Conservation (phyloP, 495 filamentous ascomycete genomes). For the Podospora tetraspora region DNA sequence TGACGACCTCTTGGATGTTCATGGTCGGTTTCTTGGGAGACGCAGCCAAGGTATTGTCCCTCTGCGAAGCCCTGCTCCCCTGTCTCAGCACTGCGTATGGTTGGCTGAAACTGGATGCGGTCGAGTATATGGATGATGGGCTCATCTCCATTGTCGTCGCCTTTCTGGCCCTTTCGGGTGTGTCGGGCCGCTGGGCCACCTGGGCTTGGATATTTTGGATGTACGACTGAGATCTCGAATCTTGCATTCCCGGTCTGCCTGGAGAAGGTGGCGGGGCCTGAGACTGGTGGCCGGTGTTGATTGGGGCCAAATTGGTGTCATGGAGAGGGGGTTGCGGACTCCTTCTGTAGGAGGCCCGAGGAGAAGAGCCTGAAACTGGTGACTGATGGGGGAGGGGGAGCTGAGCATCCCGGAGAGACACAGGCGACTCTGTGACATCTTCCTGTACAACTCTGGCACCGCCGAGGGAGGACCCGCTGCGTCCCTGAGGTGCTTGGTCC, state of each 20-base stretch:
- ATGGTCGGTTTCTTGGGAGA: conserved; percentile 23
- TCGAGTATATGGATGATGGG: conserved; percentile 25
- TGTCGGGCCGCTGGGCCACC: conserved; percentile 10
- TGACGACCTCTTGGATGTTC: conserved; percentile 33
- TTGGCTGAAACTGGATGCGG: conserved; percentile 24
- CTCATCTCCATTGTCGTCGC: conserved; percentile 20
- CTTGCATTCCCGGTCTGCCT: conserved; percentile 8
- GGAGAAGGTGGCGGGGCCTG: conserved; percentile 11
- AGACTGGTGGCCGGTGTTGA: not conserved
- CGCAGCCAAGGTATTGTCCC: conserved; percentile 17
- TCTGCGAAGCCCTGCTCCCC: conserved; percentile 22
- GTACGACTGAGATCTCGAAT: conserved; percentile 11
- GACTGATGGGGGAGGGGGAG: conserved; percentile 1
- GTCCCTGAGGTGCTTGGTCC: conserved; percentile 5
- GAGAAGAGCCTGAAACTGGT: not conserved
- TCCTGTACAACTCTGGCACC: conserved; percentile 11
- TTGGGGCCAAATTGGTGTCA: not conserved
- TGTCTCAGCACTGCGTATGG: conserved; percentile 22
- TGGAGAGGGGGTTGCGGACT: not conserved
- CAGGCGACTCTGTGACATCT: conserved; percentile 26
- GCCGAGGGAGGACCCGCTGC: conserved; percentile 18
- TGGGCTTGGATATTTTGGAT: conserved; percentile 11
- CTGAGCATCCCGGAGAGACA: conserved; percentile 9
- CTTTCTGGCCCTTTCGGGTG: conserved; percentile 20
- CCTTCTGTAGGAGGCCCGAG: not conserved